Evolutionary conservation across 192 early-diverging fungal genomes (phyloP).

Genomic region (Gryganskiella cystojenkinii): DNA sequence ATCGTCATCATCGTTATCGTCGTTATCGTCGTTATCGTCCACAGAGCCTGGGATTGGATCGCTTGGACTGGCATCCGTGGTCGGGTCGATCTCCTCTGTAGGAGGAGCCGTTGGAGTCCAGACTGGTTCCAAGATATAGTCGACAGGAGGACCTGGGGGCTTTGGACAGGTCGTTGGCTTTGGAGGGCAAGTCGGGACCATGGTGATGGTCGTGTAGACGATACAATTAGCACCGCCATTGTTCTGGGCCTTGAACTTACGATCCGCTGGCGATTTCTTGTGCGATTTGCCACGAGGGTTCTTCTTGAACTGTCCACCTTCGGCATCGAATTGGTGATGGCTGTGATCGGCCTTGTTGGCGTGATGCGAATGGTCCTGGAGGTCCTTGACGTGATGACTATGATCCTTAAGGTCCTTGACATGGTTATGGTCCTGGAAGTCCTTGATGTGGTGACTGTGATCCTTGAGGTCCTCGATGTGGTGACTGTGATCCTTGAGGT

Average conservation of each 20-base stretch:
- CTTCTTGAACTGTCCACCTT: neutral
- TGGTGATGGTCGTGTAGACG: constrained; percentile 12
- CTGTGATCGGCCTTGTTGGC: neutral
- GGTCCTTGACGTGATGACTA: no score
- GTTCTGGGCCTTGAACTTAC: constrained; percentile 3
- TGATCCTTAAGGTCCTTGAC: neutral
- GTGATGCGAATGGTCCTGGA: neutral
- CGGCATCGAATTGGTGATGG: neutral
- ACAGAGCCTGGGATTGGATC: neutral
- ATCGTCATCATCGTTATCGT: no score
- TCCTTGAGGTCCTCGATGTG: no score
- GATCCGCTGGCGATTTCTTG: no score
- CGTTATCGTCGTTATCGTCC: neutral
- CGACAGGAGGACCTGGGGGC: no score
- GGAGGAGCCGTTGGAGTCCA: no score
- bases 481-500: neutral
- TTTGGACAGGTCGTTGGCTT: neutral
- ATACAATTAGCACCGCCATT: neutral
- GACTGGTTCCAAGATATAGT: no score
- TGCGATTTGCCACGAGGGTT: no score
- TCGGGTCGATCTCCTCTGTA: no score
- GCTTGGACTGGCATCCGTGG: neutral
- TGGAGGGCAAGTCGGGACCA: constrained; percentile 5
- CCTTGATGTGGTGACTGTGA: neutral
- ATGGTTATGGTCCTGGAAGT: neutral